These are phyloP conservation scores for Phyllostachys edulis DNA, from an alignment of 176 grass and related monocot species.

Conservation along the genomic window DNA sequence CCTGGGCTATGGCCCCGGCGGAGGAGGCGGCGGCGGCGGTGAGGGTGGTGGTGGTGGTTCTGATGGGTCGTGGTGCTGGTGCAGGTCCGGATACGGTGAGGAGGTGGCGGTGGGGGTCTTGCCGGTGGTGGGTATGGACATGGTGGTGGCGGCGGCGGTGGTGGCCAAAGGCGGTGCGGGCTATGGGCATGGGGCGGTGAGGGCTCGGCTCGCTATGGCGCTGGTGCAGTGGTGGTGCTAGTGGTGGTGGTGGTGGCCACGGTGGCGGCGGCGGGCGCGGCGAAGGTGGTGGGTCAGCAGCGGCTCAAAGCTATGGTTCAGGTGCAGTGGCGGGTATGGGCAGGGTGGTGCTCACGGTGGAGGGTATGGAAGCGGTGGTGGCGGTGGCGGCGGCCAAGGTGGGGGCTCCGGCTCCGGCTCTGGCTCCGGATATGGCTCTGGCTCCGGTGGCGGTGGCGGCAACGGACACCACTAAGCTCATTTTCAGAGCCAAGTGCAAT, in stretches of 20 bases:
- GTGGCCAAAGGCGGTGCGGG: background rate
- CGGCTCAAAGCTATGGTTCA: slow-evolving; percentile 2
- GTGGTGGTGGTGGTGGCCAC: background rate
- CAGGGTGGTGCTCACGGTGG: slow-evolving; percentile 25
- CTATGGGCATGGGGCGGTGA: slow-evolving; percentile 23
- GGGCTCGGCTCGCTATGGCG: too few relatives aligned
- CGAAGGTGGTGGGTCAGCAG: slow-evolving; percentile 14
- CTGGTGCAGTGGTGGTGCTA: background rate
- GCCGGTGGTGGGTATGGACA: background rate
- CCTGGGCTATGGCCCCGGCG: slow-evolving; percentile 16
- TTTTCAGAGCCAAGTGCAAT: background rate
- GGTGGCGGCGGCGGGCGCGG: background rate
- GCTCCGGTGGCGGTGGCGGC: background rate
- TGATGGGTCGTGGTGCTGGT: slow-evolving; percentile 10
- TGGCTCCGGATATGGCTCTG: background rate
- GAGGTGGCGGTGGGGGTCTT: slow-evolving; percentile 26
- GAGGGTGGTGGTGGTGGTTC: slow-evolving; percentile 28
- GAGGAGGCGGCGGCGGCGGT: slow-evolving; percentile 21
- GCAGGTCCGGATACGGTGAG: slow-evolving; percentile 32
- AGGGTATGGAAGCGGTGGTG: background rate
- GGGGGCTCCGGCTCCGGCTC: background rate
- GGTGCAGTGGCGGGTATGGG: background rate
- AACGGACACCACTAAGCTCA: slow-evolving; percentile 8
- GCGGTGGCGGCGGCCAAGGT: background rate
- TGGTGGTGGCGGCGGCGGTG: background rate